phyloP scores from a whole-genome alignment of 129 eudicot genomes.

The Daucus carota region DNA sequence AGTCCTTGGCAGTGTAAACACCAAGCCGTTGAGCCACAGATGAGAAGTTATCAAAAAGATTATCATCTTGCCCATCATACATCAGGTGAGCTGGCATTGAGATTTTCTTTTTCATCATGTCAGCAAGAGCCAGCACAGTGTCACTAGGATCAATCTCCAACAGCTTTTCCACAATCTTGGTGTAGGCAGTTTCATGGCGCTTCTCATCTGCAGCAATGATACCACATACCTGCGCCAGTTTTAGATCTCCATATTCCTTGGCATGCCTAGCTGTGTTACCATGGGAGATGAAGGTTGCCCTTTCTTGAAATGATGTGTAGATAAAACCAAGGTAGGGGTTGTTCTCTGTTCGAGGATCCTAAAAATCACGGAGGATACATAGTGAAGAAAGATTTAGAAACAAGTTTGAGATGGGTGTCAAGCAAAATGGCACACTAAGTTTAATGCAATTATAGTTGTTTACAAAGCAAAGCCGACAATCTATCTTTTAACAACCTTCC shows the following conservation, averaged over 20 bases:
- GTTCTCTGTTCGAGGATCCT: slow-evolving; percentile 49
- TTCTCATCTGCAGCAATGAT: slow-evolving; percentile 45
- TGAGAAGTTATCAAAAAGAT: slow-evolving; percentile 40
- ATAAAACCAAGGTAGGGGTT: slow-evolving; percentile 45
- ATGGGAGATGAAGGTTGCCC: slow-evolving; percentile 51
- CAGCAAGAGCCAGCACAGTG: slow-evolving; percentile 32
- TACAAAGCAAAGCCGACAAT: too few relatives aligned
- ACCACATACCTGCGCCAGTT: slow-evolving; percentile 47
- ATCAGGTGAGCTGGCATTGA: slow-evolving; percentile 48
- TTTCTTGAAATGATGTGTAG: slow-evolving; percentile 48
- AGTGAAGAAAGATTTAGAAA: not conserved
- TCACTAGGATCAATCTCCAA: slow-evolving; percentile 43
- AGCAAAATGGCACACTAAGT: not conserved
- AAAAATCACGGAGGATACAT: not conserved
- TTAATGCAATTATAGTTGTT: not conserved
- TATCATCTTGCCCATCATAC: slow-evolving; percentile 46
- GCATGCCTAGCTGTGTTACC: slow-evolving; percentile 51
- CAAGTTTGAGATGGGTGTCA: not conserved
- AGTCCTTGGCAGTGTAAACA: slow-evolving; percentile 41
- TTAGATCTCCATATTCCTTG: slow-evolving; percentile 44
- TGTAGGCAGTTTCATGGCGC: slow-evolving; percentile 50
- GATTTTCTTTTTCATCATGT: slow-evolving; percentile 51
- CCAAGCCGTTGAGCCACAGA: slow-evolving; percentile 39
- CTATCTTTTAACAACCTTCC: too few relatives aligned
- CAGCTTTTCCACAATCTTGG: slow-evolving; percentile 45